These are phyloP conservation scores for Gossypium stocksii DNA, from an alignment of 345 rosid genomes.

Conservation along the genomic window DNA sequence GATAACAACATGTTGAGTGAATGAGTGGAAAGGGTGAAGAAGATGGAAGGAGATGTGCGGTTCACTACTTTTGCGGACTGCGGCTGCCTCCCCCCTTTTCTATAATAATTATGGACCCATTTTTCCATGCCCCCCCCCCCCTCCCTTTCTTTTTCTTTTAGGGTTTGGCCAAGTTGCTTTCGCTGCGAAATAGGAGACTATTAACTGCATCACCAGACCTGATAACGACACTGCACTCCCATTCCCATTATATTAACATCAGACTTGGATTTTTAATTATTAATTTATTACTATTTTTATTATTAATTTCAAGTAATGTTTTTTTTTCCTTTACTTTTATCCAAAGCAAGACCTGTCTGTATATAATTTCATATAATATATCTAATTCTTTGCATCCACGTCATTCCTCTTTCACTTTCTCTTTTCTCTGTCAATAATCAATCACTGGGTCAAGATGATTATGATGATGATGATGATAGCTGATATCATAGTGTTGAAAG, in stretches of 20 bases:
- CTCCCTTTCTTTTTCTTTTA: conserved; percentile 17
- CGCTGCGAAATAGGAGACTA: conserved; percentile 15
- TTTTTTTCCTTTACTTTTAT: neutral
- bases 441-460: conserved; percentile 8
- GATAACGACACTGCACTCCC: conserved; percentile 10
- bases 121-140: neutral
- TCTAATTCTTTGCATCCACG: neutral
- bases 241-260: too few relatives aligned
- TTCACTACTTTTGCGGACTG: neutral
- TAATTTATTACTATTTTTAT: neutral
- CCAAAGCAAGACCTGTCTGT: too few relatives aligned
- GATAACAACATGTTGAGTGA: neutral
- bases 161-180: conserved; percentile 28
- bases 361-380: too few relatives aligned
- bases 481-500: conserved; percentile 12
- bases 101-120: neutral
- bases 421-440: neutral
- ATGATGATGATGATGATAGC: conserved; percentile 8
- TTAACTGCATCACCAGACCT: conserved; percentile 10
- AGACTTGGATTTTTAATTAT: neutral
- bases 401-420: neutral
- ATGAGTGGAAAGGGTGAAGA: neutral
- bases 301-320: neutral
- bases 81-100: neutral
- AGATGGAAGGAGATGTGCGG: neutral